phyloP scores from a whole-genome alignment of 192 early-diverging fungal species.

The Entomortierella parvispora region DNA sequence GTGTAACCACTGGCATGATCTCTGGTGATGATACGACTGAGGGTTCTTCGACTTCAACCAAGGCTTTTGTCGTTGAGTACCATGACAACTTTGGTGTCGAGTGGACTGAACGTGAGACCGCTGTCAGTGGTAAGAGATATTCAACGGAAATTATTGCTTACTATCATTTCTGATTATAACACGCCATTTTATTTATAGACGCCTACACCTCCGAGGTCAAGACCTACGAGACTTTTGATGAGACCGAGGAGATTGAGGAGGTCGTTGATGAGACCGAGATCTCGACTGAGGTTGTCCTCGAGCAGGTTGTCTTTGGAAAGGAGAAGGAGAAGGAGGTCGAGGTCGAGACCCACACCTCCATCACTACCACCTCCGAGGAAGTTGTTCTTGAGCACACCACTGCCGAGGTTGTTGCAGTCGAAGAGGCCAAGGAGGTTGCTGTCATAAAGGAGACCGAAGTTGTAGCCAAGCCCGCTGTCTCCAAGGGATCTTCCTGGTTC shows the following conservation, averaged over 20 bases:
- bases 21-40: constrained; percentile 12
- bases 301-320: background rate
- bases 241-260: constrained; percentile 5
- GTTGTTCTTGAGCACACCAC: background rate
- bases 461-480: background rate
- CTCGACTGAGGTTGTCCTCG: background rate
- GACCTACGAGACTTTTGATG: constrained; percentile 21
- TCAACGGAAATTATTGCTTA: background rate
- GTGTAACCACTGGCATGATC: constrained; percentile 39
- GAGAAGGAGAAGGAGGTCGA: background rate
- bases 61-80: constrained; percentile 31
- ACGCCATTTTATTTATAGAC: background rate
- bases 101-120: constrained; percentile 8
- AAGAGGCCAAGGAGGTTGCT: background rate
- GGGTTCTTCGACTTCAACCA: constrained; percentile 18
- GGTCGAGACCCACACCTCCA: background rate
- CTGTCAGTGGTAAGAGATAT: background rate
- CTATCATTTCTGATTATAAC: background rate
- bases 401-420: background rate
- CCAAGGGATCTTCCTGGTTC: background rate
- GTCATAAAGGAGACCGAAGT: background rate
- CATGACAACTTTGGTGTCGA: background rate
- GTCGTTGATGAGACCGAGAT: constrained; percentile 6
- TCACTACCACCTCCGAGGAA: background rate
- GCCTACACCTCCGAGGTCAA: constrained; percentile 4